These are phyloP conservation scores for Inga leiocalycina DNA, from an alignment of 306 rosid species.

Conservation along the genomic window DNA sequence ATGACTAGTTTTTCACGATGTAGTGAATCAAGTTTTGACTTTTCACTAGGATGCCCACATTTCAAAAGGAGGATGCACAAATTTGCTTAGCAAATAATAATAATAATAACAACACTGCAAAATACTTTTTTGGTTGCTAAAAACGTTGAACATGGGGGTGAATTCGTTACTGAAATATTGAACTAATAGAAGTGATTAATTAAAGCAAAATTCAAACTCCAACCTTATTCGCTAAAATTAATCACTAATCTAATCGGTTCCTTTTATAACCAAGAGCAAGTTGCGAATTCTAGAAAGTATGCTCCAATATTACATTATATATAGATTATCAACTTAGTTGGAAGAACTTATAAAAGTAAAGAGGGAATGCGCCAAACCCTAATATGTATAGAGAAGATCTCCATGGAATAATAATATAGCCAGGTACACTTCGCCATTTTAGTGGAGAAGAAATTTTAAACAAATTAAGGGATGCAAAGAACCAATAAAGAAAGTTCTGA, in stretches of 20 bases:
- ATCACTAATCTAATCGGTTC: too few species aligned
- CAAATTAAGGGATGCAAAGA: neutral
- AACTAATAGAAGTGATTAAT: neutral
- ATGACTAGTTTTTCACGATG: too few species aligned
- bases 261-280: neutral
- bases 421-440: neutral
- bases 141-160: neutral
- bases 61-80: too few species aligned
- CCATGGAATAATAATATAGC: neutral
- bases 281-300: neutral
- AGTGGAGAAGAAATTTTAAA: neutral
- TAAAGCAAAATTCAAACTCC: neutral
- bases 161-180: neutral
- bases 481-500: neutral
- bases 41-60: too few species aligned
- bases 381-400: constrained; percentile 16
- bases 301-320: neutral
- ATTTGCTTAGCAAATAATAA: too few species aligned
- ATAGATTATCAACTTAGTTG: neutral
- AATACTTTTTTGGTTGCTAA: neutral
- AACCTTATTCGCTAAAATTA: neutral
- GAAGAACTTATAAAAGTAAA: constrained; percentile 3
- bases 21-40: too few species aligned
- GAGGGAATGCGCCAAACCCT: constrained; percentile 16
- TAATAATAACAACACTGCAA: neutral